Evolutionary conservation across 208 protist species (phyloP).

Genomic region (Wallacemonas sp.): DNA sequence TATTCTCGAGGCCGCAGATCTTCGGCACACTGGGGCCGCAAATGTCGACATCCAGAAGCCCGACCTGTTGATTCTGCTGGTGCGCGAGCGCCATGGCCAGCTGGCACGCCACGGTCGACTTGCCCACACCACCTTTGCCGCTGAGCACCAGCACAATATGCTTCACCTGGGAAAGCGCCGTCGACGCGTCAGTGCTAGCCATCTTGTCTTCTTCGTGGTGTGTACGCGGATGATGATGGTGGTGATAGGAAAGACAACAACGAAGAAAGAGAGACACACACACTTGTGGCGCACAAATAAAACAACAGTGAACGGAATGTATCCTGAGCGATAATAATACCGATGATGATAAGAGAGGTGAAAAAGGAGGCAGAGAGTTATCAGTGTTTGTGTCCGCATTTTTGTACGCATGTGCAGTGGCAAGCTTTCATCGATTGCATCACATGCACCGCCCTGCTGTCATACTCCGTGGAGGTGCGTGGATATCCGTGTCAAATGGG

Average conservation of each 20-base stretch:
- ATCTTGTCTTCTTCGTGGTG: background rate
- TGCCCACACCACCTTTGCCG: constrained; percentile 99
- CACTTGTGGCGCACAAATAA: too few relatives aligned
- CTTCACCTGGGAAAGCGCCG: constrained; percentile 72
- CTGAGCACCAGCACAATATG: constrained; percentile 99
- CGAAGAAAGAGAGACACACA: background rate
- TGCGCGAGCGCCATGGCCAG: constrained; percentile 94
- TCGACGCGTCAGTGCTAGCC: constrained; percentile 6
- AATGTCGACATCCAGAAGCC: constrained; percentile 93
- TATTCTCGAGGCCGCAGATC: constrained; percentile 96
- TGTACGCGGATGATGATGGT: too few relatives aligned
- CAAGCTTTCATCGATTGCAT: too few relatives aligned
- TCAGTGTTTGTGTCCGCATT: too few relatives aligned
- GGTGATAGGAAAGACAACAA: background rate
- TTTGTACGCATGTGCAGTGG: too few relatives aligned
- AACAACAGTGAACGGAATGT: too few relatives aligned
- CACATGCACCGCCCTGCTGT: too few relatives aligned
- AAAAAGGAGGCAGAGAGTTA: too few relatives aligned
- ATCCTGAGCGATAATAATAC: too few relatives aligned
- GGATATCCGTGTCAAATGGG: too few relatives aligned
- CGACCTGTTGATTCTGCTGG: constrained; percentile 72
- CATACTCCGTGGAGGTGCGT: too few relatives aligned
- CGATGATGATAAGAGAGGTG: too few relatives aligned
- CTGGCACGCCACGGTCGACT: constrained; percentile 98
- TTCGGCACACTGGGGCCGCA: constrained; percentile 95